Percentiles rank a stretch among this genome's conserved stretches.
Evolutionary conservation across 192 early-diverging fungal species (phyloP).

Genomic region (Linderina pennispora): DNA sequence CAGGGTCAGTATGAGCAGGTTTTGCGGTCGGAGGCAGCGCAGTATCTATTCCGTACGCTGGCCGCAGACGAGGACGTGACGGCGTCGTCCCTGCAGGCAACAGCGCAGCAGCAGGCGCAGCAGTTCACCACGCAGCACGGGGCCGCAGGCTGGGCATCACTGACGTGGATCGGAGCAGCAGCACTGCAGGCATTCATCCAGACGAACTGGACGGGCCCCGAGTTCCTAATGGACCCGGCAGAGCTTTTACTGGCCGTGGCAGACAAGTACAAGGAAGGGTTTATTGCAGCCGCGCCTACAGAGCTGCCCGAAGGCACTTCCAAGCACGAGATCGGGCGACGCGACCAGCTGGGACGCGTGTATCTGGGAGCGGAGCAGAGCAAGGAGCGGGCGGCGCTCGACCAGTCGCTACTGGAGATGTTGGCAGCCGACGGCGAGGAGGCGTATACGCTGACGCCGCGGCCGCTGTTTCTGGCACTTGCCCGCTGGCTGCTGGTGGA

Average conservation of each 20-base stretch:
- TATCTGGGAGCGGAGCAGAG: slow-evolving; percentile 35
- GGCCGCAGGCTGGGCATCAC: slow-evolving; percentile 8
- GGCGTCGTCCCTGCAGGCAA: too few species aligned
- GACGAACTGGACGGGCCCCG: slow-evolving; percentile 84
- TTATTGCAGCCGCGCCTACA: slow-evolving; percentile 11
- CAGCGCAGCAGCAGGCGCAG: too few species aligned
- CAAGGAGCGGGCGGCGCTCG: slow-evolving; percentile 20
- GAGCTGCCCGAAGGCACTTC: slow-evolving; percentile 37
- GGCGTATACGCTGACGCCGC: slow-evolving; percentile 69
- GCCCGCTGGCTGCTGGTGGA: slow-evolving; percentile 64
- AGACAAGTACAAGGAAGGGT: slow-evolving; percentile 19
- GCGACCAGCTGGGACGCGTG: slow-evolving; percentile 29
- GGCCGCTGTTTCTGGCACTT: slow-evolving; percentile 61
- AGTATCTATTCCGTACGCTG: slow-evolving; percentile 49
- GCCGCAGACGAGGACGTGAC: slow-evolving; percentile 12
- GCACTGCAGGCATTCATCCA: slow-evolving; percentile 84
- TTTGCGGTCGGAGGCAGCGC: slow-evolving; percentile 40
- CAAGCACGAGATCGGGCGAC: slow-evolving; percentile 40
- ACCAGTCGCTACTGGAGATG: slow-evolving; percentile 30
- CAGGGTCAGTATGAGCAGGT: slow-evolving; percentile 49
- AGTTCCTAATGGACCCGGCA: slow-evolving; percentile 52
- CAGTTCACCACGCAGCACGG: slow-evolving; percentile 7
- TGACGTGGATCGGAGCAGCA: slow-evolving; percentile 55
- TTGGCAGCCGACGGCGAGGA: slow-evolving; percentile 79
- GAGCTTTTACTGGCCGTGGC: slow-evolving; percentile 50